Base-by-base conservation (phyloP, 176 grass and related monocot species). In the Metroxylon sagu region DNA sequence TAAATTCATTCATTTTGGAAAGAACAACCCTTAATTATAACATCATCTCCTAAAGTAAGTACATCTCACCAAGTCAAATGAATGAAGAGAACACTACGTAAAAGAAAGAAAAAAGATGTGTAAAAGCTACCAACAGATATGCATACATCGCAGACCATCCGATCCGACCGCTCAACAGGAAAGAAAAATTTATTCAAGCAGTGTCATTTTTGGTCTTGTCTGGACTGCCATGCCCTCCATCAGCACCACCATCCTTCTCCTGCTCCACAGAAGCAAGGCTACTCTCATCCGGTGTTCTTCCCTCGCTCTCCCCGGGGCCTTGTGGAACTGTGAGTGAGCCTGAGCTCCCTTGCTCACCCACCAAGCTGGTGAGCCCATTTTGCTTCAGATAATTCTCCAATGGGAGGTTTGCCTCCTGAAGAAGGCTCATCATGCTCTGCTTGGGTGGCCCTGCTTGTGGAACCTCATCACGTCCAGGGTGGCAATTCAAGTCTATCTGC, bases 351-450 rank as follows among this genome's bases (percentile, higher is more conserved):
- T 90, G 76, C 64, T 98, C 93, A 6, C 79, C 55, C 0, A 70
- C 64, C 60, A 92, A 58, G 71, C 82, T 86, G 6, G 74, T 53
- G 2, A 92, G 53, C 39, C 94, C 82, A 26, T 83, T 98, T 79
- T 85, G 82, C 72, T 93, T 93, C 66, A 98, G 82, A 81, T 98
- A 98, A 49, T 61, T 89, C 61, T 93, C 94, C 28, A 98, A 55
- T 26, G 94, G 88, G 0, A 76, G 72, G 57, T 63, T 81, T 14
- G 94, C 88, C 10, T 89, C 88, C 83, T 92, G 76, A 4, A 98
- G 67, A 29, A 98, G 82, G 59, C 70, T 77, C 81, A 92, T 65
- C 88, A 98, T 89, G 79, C 84, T 92, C 73, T 18, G 48, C 59
- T 64, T 51, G 15, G 75, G 60, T 59, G 71, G 84, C 1, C 27